phyloP scores from a whole-genome alignment of 2,329 filamentous ascomycete species.

The Ophiocordyceps unilateralis region DNA sequence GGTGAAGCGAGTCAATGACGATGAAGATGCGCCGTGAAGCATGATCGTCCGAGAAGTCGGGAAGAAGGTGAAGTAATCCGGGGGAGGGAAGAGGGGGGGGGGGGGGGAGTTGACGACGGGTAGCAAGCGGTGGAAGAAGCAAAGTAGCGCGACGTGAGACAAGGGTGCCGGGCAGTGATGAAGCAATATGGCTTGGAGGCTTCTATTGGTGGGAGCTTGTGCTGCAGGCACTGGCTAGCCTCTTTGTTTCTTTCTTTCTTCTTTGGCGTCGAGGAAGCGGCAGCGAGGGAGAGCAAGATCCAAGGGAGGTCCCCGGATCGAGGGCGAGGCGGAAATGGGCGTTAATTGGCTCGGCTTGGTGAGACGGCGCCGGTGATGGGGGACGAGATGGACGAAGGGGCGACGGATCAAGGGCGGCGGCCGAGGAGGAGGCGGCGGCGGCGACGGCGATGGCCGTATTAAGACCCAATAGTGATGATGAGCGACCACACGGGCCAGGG shows the following conservation, averaged over 20 bases:
- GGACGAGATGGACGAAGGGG: no score
- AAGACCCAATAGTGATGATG: neutral
- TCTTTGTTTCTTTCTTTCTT: neutral
- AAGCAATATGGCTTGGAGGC: neutral
- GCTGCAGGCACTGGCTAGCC: neutral
- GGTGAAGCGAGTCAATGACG: constrained; percentile 3
- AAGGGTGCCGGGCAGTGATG: neutral
- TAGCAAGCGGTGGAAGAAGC: neutral
- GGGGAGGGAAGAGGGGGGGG: neutral
- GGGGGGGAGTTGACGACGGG: neutral
- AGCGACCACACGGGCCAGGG: neutral
- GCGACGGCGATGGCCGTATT: no score
- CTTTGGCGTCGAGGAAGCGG: no score
- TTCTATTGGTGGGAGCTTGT: neutral
- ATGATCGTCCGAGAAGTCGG: constrained; percentile 3
- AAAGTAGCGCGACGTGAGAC: neutral
- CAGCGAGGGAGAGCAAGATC: no score
- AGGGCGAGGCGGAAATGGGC: no score
- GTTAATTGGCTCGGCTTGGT: neutral
- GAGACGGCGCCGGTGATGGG: no score
- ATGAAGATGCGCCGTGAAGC: constrained; percentile 7
- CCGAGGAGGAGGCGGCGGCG: neutral
- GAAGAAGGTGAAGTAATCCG: no score
- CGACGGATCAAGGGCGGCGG: neutral
- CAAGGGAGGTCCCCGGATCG: no score